A percentile compares a stretch with the other conserved stretches of the same genome.
phyloP scores from a whole-genome alignment of 2,329 filamentous ascomycete genomes.

The Sordariomycetes sp. region DNA sequence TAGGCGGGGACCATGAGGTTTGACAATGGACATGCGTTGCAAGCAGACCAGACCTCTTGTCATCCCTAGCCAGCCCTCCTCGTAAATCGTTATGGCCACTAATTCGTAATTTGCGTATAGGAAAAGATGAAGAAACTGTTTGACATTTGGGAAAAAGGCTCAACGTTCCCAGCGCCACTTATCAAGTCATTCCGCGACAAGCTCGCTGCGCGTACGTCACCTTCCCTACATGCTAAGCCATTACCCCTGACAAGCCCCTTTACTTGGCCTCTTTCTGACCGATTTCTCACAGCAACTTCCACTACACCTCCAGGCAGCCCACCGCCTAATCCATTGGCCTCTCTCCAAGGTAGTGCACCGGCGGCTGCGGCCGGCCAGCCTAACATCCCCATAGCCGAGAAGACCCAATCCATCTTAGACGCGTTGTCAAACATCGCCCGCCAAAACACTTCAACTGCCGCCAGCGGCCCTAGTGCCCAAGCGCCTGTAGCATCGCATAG shows the following conservation, averaged over 20 bases:
- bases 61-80: too few relatives aligned
- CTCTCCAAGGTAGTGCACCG: slow-evolving; percentile 17
- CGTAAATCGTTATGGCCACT: slow-evolving; percentile 19
- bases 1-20: too few relatives aligned
- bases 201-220: slow-evolving; percentile 59
- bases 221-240: slow-evolving; percentile 4
- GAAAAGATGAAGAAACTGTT: slow-evolving; percentile 90
- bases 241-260: background rate
- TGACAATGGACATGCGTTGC: too few relatives aligned
- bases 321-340: slow-evolving; percentile 34
- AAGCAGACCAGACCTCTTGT: slow-evolving; percentile 23
- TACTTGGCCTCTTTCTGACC: slow-evolving; percentile 25
- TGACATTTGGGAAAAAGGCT: slow-evolving; percentile 95
- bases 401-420: slow-evolving; percentile 58
- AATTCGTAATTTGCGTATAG: slow-evolving; percentile 34
- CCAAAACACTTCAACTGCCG: slow-evolving; percentile 50
- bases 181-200: slow-evolving; percentile 77
- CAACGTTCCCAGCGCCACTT: slow-evolving; percentile 77
- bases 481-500: slow-evolving; percentile 35
- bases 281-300: slow-evolving; percentile 50
- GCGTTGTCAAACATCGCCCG: slow-evolving; percentile 74
- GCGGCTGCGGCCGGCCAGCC: slow-evolving; percentile 30
- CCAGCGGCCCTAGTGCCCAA: slow-evolving; percentile 24
- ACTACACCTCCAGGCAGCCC: slow-evolving; percentile 64
- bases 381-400: slow-evolving; percentile 32